Conservation (phyloP, 2,329 filamentous ascomycete species). For the Fusarium anguioides region DNA sequence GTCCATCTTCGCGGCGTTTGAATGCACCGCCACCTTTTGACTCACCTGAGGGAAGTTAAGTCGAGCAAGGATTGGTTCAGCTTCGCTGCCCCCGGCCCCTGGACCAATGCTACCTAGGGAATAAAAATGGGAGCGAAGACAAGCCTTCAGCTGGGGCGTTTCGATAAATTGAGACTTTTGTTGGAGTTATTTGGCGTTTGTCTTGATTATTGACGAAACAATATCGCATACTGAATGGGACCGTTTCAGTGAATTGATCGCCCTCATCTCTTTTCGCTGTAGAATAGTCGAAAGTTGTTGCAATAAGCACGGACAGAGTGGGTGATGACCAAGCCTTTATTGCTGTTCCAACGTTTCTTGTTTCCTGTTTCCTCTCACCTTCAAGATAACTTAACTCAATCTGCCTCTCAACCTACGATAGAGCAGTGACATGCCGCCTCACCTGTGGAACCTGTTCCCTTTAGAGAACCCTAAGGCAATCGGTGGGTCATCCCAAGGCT, state of each 20-base stretch:
- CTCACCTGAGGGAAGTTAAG: constrained; percentile 39
- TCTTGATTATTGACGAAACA: background rate
- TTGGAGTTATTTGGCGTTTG: background rate
- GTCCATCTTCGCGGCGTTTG: constrained; percentile 13
- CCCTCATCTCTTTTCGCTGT: background rate
- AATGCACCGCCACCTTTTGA: constrained; percentile 37
- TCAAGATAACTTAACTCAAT: constrained; percentile 12
- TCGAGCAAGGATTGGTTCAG: constrained; percentile 34
- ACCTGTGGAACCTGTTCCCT: constrained; percentile 37
- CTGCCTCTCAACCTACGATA: constrained; percentile 30
- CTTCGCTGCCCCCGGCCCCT: constrained; percentile 19
- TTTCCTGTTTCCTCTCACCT: constrained; percentile 10
- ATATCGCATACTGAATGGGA: background rate
- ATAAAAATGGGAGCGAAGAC: background rate
- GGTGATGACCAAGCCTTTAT: constrained; percentile 12
- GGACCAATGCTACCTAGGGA: background rate
- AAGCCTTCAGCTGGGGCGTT: constrained; percentile 35
- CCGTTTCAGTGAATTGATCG: background rate
- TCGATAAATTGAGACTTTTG: constrained; percentile 16
- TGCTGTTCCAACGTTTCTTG: constrained; percentile 5
- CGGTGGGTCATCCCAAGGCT: constrained; percentile 21
- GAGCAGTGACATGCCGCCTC: constrained; percentile 36
- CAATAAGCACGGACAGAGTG: background rate
- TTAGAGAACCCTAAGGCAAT: constrained; percentile 18
- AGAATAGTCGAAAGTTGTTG: constrained; percentile 9